Conservation (phyloP, 2,329 filamentous ascomycete species). For the Nigrospora oryzae region DNA sequence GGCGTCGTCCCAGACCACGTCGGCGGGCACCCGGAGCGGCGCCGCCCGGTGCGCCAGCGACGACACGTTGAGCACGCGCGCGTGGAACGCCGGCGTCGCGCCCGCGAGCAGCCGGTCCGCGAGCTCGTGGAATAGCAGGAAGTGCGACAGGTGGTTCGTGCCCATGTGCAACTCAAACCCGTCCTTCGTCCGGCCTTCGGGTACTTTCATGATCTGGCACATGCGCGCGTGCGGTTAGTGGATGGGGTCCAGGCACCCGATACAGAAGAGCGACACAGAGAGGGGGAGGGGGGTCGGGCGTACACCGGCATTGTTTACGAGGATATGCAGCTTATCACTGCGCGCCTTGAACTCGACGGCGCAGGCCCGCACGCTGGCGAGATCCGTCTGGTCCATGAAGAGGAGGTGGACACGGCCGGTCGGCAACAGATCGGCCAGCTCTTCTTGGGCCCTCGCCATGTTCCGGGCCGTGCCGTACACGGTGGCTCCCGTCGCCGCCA, state of each 20-base stretch:
- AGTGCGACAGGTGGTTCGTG: conserved; percentile 2
- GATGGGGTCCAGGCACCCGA: background rate
- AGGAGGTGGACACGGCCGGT: conserved; percentile 24
- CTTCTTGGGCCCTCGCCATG: conserved; percentile 21
- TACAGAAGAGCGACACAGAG: background rate
- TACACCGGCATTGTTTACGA: conserved; percentile 6
- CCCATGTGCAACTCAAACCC: conserved; percentile 2
- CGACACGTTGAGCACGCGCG: conserved; percentile 8
- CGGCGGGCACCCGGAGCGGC: conserved; percentile 4
- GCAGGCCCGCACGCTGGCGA: background rate
- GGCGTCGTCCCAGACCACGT: no score
- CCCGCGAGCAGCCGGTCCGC: conserved; percentile 15
- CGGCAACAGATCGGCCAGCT: conserved; percentile 15
- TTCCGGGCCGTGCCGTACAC: conserved; percentile 34
- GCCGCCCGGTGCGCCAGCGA: conserved; percentile 4
- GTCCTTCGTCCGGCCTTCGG: background rate
- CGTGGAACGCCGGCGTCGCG: conserved; percentile 14
- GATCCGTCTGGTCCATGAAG: background rate
- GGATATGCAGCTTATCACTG: background rate
- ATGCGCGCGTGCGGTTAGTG: background rate
- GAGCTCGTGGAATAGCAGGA: background rate
- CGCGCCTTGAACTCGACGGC: background rate
- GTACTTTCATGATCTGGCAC: conserved; percentile 4
- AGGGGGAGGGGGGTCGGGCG: conserved; percentile 2
- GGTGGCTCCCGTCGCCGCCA: conserved; percentile 33